These are phyloP conservation scores for Jamesozyma piceae DNA, from an alignment of 805 yeast genomes.

Conservation along the genomic window DNA sequence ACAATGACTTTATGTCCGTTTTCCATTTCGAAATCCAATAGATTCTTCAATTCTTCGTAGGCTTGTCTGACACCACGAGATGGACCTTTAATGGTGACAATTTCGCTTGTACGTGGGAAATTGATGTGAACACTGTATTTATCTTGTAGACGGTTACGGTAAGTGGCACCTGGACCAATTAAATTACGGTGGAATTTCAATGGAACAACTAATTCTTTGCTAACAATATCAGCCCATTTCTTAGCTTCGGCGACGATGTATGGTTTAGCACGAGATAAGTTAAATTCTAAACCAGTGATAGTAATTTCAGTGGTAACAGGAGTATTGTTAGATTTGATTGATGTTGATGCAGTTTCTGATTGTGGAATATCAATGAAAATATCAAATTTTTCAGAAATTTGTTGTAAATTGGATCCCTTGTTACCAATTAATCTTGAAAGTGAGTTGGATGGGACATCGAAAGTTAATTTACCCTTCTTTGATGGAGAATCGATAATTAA, in stretches of 20 bases:
- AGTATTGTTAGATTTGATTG: neutral
- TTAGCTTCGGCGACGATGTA: conserved; percentile 51
- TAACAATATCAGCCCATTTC: conserved; percentile 74
- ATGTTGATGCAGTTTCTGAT: conserved; percentile 39
- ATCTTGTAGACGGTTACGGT: conserved; percentile 76
- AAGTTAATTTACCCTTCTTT: conserved; percentile 30
- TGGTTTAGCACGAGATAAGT: conserved; percentile 62
- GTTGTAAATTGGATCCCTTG: conserved; percentile 66
- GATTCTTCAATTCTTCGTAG: conserved; percentile 71
- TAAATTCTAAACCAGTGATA: conserved; percentile 68
- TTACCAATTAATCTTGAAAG: conserved; percentile 83
- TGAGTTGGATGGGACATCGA: conserved; percentile 56
- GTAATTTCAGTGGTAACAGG: conserved; percentile 38
- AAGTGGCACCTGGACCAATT: conserved; percentile 76
- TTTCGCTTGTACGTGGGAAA: conserved; percentile 63
- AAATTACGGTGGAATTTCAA: conserved; percentile 68
- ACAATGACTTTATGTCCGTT: conserved; percentile 64
- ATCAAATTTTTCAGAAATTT: conserved; percentile 61
- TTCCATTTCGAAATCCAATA: conserved; percentile 77
- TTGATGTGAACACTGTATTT: conserved; percentile 74
- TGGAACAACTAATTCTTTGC: conserved; percentile 60
- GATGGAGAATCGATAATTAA: conserved; percentile 25
- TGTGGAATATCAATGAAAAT: conserved; percentile 63
- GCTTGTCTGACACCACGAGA: conserved; percentile 82
- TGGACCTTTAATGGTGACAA: conserved; percentile 70